Evolutionary conservation across 257 asterid genomes (phyloP), one percentile per base, ranked within the genome.

Genomic region (Echium plantagineum): DNA sequence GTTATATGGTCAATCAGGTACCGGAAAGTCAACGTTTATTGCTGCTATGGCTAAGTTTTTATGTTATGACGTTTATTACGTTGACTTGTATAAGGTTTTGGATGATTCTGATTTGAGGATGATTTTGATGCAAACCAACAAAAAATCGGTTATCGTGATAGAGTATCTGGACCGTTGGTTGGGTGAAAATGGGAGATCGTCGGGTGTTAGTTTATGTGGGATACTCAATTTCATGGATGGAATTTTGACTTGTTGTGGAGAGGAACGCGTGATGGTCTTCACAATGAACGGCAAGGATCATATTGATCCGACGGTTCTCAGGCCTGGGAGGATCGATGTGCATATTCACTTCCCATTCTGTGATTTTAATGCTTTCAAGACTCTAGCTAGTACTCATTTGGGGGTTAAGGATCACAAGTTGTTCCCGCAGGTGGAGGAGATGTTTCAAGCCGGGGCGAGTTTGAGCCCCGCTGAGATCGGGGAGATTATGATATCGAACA

Each of bases 221-320:
- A 75, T 90, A n/a, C 78, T 83, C 2, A 85, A 87, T 52, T 90
- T 90, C 77, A 87, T 90, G 97, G 97, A 90, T 71, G 97, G 97
- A 32, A 64, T 90, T 54, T 71, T 83, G 66, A 87, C 96, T 63
- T 72, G 85, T 76, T 84, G 95, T 78, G 95, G 94, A 1, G 96
- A 87, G 20, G 97, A 87, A 60, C 69, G 96, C 0, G 77, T 87
- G 22, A 87, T 90, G 96, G 82, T 87, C 0, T 87, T 81, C 68
- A 87, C 96, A 15, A 69, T 80, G 83, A 90, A 71, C 81, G 69
- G 76, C 9, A 86, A 87, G 54, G 97, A 90, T 21, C 80, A 72
- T 15, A 68, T 83, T 30, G 80, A 82, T 70, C 81, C 90, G 38
- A 69, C 69, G 66, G 70, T 83, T 2, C 89, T 90, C 15, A 76